Base-by-base conservation (phyloP, 805 yeast genomes). In the Metschnikowia kunwiensis region DNA sequence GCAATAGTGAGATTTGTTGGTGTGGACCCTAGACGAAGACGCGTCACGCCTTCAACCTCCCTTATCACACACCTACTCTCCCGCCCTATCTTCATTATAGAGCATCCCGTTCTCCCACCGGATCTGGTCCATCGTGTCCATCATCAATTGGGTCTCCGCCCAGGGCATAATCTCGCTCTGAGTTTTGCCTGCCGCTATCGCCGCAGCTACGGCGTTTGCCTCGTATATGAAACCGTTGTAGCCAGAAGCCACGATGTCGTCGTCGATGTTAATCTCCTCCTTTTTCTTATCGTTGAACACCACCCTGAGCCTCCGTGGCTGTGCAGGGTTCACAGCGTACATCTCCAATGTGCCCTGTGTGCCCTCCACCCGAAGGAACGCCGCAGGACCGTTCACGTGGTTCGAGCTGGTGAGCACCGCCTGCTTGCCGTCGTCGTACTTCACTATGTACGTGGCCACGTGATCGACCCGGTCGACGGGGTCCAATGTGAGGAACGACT, bases 201-300 rank as follows among this genome's bases (percentile, higher is more conserved):
- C 74, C 30, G 62, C 54, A 3, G 77, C 80, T 20, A 68, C 69
- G 4, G 74, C 78, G 46, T 75, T 70, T 1, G 80, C 80, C 55
- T 77, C 82, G 53, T 69, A 70, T 46, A 71, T 72, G 51, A 75
- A 70, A 0, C 83, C 83, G 31, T 59, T 53, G 29, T 63, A 69
- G 3, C 65, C 68, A 7, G 61, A 53, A 6, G 29, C 20, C 18
- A 43, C 32, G n/a, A 20, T 25, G 16, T 59, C 53, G 36, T 64
- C 68, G 25, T 60, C 54, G 37, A 54, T 55, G 16, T 53, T 65
- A 23, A 55, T 44, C 1, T 52, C 43, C 19, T 47, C 45, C 5
- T 51, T 39, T 3, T 35, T 8, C 1, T 38, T 45, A 33, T 65
- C 66, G 17, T 47, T 45, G 48, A 59, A 60, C 19, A 55, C 56